Evolutionary conservation across 371 early-diverging fungal genomes (phyloP).

Genomic region (Aphelidium insulamus): DNA sequence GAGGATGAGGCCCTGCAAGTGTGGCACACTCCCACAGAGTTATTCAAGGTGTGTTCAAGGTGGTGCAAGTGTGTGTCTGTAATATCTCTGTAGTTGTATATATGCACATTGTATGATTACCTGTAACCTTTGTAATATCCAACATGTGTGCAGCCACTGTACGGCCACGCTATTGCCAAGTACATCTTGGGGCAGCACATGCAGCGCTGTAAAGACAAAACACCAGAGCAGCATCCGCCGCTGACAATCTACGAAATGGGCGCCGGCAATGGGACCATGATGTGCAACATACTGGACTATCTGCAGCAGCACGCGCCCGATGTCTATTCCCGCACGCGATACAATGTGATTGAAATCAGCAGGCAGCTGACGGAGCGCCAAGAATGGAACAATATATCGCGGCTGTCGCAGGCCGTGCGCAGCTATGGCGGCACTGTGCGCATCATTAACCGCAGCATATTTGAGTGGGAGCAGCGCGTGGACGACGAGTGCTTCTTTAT

Average conservation of each 20-base stretch:
- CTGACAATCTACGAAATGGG: conserved; percentile 85
- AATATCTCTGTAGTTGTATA: neutral
- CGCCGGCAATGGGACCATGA: conserved; percentile 88
- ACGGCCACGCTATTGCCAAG: conserved; percentile 74
- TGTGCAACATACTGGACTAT: conserved; percentile 76
- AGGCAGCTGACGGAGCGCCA: conserved; percentile 47
- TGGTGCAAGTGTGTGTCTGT: neutral
- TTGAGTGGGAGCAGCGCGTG: conserved; percentile 64
- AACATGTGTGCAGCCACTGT: conserved; percentile 41
- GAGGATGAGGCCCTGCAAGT: conserved; percentile 51
- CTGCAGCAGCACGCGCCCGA: conserved; percentile 48
- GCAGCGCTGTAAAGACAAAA: conserved; percentile 22
- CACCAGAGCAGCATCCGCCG: conserved; percentile 14
- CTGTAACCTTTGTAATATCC: conserved; percentile 2
- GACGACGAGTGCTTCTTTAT: conserved; percentile 62
- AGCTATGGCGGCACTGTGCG: conserved; percentile 42
- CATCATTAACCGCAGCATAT: conserved; percentile 67
- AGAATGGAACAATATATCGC: conserved; percentile 26
- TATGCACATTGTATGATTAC: neutral
- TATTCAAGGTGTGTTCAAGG: conserved; percentile 46
- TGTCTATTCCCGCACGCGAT: conserved; percentile 49
- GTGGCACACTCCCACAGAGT: conserved; percentile 92
- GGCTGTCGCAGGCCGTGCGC: conserved; percentile 12
- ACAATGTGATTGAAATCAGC: conserved; percentile 82
- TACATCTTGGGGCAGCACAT: conserved; percentile 63